These are phyloP conservation scores for Echinochloa phyllopogon DNA, from an alignment of 176 grass and related monocot genomes.

Conservation along the genomic window DNA sequence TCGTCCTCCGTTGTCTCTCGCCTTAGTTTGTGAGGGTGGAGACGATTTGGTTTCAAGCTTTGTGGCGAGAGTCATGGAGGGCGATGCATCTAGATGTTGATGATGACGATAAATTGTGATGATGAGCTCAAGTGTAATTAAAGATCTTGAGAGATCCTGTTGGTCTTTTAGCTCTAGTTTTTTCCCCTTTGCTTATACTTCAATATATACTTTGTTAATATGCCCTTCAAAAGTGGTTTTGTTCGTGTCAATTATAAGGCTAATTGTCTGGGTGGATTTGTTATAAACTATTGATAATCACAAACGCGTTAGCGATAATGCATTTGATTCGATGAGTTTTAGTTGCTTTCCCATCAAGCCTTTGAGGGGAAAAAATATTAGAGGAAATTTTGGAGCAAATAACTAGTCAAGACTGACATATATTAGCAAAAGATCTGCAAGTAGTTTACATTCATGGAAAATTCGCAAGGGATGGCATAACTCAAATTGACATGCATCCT, in stretches of 20 bases:
- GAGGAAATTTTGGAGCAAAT: neutral
- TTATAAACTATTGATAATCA: slow-evolving; percentile 9
- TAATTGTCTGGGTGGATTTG: neutral
- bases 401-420: neutral
- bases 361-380: neutral
- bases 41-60: slow-evolving; percentile 26
- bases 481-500: neutral
- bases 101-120: slow-evolving; percentile 56
- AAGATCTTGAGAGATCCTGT: slow-evolving; percentile 19
- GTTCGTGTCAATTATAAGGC: neutral
- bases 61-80: slow-evolving; percentile 31
- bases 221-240: neutral
- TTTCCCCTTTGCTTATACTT: neutral
- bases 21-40: slow-evolving; percentile 8
- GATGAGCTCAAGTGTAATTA: slow-evolving; percentile 41
- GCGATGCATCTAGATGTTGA: slow-evolving; percentile 34
- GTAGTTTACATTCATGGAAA: neutral
- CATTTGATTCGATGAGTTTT: neutral
- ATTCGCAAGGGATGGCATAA: neutral
- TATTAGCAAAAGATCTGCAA: neutral
- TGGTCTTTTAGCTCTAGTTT: neutral
- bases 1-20: neutral
- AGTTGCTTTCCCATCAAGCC: neutral
- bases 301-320: neutral
- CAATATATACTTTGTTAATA: slow-evolving; percentile 18